Percentiles rank a stretch among this genome's conserved stretches.
Evolutionary conservation across 768 basidiomycete species (phyloP).

Genomic region (Phlegmacium glaucopus): DNA sequence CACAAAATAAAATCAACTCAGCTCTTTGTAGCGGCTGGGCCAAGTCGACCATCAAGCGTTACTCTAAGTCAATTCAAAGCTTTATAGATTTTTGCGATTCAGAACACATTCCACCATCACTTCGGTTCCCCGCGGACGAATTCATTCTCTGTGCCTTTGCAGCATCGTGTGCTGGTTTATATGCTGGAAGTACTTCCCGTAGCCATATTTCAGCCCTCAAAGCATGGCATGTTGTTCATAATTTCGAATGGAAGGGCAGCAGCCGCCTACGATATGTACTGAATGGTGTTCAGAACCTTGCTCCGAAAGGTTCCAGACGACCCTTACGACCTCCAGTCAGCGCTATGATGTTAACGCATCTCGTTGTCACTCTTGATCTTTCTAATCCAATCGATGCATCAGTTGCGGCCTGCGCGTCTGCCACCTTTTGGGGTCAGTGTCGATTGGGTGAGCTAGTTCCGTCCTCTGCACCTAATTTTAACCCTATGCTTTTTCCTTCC

Average conservation of each 20-base stretch:
- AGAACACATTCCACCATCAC: slow-evolving; percentile 8
- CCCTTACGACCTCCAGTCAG: slow-evolving; percentile 20
- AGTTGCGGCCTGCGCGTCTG: slow-evolving; percentile 17
- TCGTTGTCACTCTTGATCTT: slow-evolving; percentile 14
- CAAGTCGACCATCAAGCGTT: too few species aligned
- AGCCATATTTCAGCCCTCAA: slow-evolving; percentile 23
- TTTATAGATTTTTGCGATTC: slow-evolving; percentile 19
- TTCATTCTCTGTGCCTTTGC: slow-evolving; percentile 26
- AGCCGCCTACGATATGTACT: slow-evolving; percentile 19
- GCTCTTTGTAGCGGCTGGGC: slow-evolving; percentile 11
- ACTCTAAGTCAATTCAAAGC: slow-evolving; percentile 1
- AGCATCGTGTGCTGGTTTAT: slow-evolving; percentile 17
- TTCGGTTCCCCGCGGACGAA: slow-evolving; percentile 21
- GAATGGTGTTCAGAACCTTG: slow-evolving; percentile 18
- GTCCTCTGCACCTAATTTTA: too few species aligned
- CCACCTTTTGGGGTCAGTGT: slow-evolving; percentile 30
- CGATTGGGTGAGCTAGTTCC: too few species aligned
- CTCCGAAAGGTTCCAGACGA: slow-evolving; percentile 13
- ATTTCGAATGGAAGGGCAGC: slow-evolving; percentile 17
- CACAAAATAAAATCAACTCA: not conserved
- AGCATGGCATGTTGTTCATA: slow-evolving; percentile 32
- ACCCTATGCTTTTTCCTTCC: too few species aligned
- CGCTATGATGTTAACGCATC: slow-evolving; percentile 11
- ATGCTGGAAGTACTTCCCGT: slow-evolving; percentile 14
- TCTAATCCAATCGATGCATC: slow-evolving; percentile 16